Evolutionary conservation across 2,329 filamentous ascomycete genomes (phyloP), one percentile per base, ranked within the genome.

Genomic region (Aspergillus quadrilineatus): DNA sequence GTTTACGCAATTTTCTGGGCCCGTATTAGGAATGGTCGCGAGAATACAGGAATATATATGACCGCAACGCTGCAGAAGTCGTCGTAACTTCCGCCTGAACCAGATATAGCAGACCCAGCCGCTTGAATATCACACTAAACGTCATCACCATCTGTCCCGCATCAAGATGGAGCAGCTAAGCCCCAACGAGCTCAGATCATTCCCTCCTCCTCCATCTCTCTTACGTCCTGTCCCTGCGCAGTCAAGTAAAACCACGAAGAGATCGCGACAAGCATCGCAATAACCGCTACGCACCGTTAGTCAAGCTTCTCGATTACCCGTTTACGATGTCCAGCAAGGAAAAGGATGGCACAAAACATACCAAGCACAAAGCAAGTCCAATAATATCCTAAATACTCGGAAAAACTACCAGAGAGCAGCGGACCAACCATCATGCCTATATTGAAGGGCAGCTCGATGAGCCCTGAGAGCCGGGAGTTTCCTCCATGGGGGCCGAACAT

Each of bases 401-500:
- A 58, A 4, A 69, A 26, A 1, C 44, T 48, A 0, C 67, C 67
- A 1, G 60, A 57, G 1, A 68, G 6, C 10, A 69, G 15, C 2
- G 67, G 67, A 0, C 67, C 67, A 1, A 67, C 1, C 36, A 69
- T 60, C 42, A 65, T 41, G n/a, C 67, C 69, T 0, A 64, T 17
- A 8, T 54, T 65, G 36, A 62, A 68, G 9, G 59, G 48, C 1
- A 69, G 44, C 44, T 66, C 66, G 1, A 37, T 45, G 41, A 70
- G 55, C 4, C 62, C 64, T 8, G 64, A 66, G 1, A 58, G 57
- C 4, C 68, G 60, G 1, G 65, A 62, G 17, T 58, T 64, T 2
- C 67, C 68, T 12, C 66, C 67, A 37, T 66, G 55, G 4, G 61
- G 44, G 6, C 68, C 68, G 34, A 71, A 71, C 1, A 69, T 54